phyloP scores from a whole-genome alignment of 2,329 filamentous ascomycete genomes.

The Aschersonia sp. region DNA sequence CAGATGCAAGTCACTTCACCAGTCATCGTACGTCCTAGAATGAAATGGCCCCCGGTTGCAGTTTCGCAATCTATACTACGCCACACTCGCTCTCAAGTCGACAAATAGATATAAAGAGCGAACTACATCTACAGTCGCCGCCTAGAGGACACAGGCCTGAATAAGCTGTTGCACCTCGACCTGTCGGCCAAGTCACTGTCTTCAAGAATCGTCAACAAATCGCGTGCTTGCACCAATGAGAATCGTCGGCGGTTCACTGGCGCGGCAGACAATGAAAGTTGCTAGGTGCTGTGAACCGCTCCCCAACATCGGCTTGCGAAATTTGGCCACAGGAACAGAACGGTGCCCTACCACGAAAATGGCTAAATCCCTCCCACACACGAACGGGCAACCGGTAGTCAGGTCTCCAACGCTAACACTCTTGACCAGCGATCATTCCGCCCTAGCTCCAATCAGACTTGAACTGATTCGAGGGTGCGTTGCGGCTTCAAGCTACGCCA shows the following conservation, averaged over 20 bases:
- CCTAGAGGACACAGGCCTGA: not conserved
- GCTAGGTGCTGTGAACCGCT: too few relatives aligned
- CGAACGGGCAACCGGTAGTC: not conserved
- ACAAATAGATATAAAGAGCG: not conserved
- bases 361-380: not conserved
- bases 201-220: not conserved
- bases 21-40: too few relatives aligned
- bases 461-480: not conserved
- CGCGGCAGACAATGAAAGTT: too few relatives aligned
- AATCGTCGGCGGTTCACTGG: not conserved
- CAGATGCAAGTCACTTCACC: too few relatives aligned
- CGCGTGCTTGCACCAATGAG: not conserved
- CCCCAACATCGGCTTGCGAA: too few relatives aligned
- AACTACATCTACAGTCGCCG: not conserved
- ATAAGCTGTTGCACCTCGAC: too few relatives aligned
- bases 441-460: not conserved
- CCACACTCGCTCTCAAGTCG: not conserved
- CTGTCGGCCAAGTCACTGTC: too few relatives aligned
- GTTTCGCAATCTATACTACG: not conserved
- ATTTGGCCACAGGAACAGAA: too few relatives aligned
- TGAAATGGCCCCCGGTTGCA: too few relatives aligned
- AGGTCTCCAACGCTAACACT: too few relatives aligned
- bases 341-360: not conserved
- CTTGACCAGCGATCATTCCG: too few relatives aligned
- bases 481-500: not conserved